Evolutionary conservation across 2,329 filamentous ascomycete species (phyloP), one percentile per base, ranked within the genome.

Genomic region (Alternaria brassicicola): DNA sequence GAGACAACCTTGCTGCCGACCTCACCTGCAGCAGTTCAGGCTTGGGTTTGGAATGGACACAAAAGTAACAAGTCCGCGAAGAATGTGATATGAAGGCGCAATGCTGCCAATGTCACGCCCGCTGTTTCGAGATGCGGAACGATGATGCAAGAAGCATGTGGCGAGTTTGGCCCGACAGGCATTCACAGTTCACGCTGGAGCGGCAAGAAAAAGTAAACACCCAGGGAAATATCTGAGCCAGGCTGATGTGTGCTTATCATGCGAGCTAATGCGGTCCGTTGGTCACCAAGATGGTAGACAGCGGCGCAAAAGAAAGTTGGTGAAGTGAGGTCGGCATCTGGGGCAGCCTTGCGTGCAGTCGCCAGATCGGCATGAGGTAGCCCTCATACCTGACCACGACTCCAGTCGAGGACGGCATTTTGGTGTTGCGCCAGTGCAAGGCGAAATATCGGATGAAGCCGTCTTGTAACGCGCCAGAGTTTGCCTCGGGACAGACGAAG

Each of bases 1-100:
- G 30, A 43, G 21, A 51, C 62, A 66, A 63, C 66, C 65, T 68
- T 61, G 63, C 63, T 56, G 47, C 63, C 61, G 61, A 63, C 63
- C 52, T 61, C 50, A 58, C 62, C 55, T 60, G 61, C 55, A 59
- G 62, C 50, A 49, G 43, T 47, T 35, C 43, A 47, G 43, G 30
- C 43, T 21, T 47, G 8, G 43, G 12, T 9, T 7, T 47, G 19
- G 30, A 25, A n/a, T 47, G 30, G n/a, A 35, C 19, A 33, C 30
- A 33, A 8, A 35, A 17, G 31, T 35, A 12, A 23, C 3, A 35
- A 47, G 8, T 33, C 30, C 10, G 19, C 28, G 30, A 35, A 31
- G n/a, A 23, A 21, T 25, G 21, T 17, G 19, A 25, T 47, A n/a
- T 1, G 13, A 51, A 30, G 23, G 25, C 35, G 35, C 48, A 31